Conservation (phyloP, 192 early-diverging fungal genomes). For the Spizellomyces sp. region DNA sequence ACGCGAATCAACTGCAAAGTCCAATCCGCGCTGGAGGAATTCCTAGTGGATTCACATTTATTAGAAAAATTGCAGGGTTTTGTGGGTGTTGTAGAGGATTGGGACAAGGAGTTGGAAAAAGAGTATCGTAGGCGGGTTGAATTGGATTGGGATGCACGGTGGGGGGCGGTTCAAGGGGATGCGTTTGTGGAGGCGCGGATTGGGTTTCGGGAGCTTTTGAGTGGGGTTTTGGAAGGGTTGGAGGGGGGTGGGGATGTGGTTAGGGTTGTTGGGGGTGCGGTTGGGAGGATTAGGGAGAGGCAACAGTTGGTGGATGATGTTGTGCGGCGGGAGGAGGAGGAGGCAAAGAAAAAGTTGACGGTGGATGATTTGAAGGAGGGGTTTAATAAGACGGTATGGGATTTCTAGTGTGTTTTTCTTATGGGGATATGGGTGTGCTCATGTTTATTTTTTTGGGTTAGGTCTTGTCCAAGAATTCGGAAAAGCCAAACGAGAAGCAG, state of each 20-base stretch:
- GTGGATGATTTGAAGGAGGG: conserved; percentile 50
- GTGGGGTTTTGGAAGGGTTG: neutral
- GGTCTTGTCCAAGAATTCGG: too few relatives aligned
- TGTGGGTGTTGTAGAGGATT: neutral
- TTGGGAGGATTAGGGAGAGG: neutral
- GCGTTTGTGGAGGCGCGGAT: conserved; percentile 36
- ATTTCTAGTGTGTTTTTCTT: neutral
- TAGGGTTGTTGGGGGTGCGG: neutral
- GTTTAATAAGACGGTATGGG: conserved; percentile 48
- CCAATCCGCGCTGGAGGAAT: too few relatives aligned
- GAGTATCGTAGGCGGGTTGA: neutral
- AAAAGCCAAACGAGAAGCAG: conserved; percentile 15
- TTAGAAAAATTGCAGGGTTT: too few relatives aligned
- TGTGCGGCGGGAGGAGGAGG: conserved; percentile 45
- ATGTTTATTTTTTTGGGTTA: neutral
- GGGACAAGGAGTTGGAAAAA: neutral
- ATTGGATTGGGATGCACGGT: conserved; percentile 35
- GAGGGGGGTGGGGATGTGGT: neutral
- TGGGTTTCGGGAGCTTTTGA: conserved; percentile 10
- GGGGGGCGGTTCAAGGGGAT: conserved; percentile 35
- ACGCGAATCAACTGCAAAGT: conserved; percentile 22
- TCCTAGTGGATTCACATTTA: too few relatives aligned
- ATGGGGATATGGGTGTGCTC: neutral
- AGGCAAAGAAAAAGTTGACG: conserved; percentile 48
- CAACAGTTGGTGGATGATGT: conserved; percentile 30